Conservation (phyloP, 1,139 yeast genomes). For the Kodamaea ohmeri region DNA sequence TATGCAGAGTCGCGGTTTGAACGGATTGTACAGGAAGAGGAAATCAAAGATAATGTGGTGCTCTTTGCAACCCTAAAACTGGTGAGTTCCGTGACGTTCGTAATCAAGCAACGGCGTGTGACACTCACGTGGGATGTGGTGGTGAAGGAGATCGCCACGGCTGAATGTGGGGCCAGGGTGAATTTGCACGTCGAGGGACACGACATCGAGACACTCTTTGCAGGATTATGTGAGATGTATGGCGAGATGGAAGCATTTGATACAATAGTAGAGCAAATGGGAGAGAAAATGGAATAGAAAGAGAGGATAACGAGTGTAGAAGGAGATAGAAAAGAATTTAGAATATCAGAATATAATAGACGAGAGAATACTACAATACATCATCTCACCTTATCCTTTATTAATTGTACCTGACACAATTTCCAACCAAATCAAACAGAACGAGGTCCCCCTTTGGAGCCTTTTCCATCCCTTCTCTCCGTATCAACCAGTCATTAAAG, state of each 20-base stretch:
- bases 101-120: constrained; percentile 9
- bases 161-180: constrained; percentile 28
- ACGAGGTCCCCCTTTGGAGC: constrained; percentile 10
- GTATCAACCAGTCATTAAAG: constrained; percentile 27
- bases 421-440: constrained; percentile 30
- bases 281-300: background rate
- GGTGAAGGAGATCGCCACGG: constrained; percentile 23
- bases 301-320: background rate
- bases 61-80: constrained; percentile 22
- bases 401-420: constrained; percentile 16
- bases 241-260: constrained; percentile 28
- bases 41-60: constrained; percentile 18
- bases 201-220: constrained; percentile 18
- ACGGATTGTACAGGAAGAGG: constrained; percentile 12
- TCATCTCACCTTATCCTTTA: background rate
- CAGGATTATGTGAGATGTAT: constrained; percentile 22
- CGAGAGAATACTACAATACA: too few species aligned
- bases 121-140: constrained; percentile 30
- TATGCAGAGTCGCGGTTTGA: constrained; percentile 12
- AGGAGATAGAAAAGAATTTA: background rate
- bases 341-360: constrained; percentile 7
- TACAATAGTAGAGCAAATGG: constrained; percentile 19
- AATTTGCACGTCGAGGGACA: constrained; percentile 12
- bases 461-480: constrained; percentile 5
- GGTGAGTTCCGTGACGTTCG: constrained; percentile 20